A percentile compares a stretch with the other conserved stretches of the same genome.
These are phyloP conservation scores for Apiospora hydei DNA, from an alignment of 2,329 filamentous ascomycete species.

Conservation along the genomic window DNA sequence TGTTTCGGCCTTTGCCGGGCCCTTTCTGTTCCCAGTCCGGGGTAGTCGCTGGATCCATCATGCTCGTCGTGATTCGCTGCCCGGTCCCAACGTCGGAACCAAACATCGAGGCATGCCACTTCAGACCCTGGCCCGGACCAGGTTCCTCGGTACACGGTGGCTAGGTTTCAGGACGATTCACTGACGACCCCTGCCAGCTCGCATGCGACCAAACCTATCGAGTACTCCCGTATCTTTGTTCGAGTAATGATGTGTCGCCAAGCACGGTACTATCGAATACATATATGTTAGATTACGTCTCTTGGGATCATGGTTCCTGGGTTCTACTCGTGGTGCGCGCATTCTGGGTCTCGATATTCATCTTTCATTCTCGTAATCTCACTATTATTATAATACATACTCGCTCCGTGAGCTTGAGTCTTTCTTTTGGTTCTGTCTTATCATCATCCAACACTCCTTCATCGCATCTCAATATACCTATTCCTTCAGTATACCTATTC, in stretches of 20 bases:
- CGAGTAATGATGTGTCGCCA: slow-evolving; percentile 20
- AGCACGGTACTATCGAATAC: slow-evolving; percentile 10
- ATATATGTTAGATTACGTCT: slow-evolving; percentile 20
- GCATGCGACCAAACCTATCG: background rate
- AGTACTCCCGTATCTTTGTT: slow-evolving; percentile 2
- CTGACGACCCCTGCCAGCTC: background rate
- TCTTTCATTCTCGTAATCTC: background rate
- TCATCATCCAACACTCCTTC: background rate
- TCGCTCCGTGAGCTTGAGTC: slow-evolving; percentile 30
- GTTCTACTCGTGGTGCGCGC: background rate
- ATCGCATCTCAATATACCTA: background rate
- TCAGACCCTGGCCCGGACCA: background rate
- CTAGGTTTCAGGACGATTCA: slow-evolving; percentile 13
- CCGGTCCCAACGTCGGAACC: background rate
- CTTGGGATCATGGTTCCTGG: background rate
- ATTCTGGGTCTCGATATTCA: slow-evolving; percentile 1
- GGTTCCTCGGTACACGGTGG: background rate
- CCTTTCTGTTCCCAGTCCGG: slow-evolving; percentile 2
- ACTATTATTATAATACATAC: slow-evolving; percentile 11
- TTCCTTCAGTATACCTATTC: background rate
- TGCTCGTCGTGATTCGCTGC: background rate
- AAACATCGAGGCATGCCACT: background rate
- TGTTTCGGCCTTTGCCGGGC: slow-evolving; percentile 1
- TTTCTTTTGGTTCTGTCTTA: slow-evolving; percentile 18
- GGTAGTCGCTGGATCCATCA: slow-evolving; percentile 5